Evolutionary conservation across 2,329 filamentous ascomycete species (phyloP), one percentile per base, ranked within the genome.

Genomic region (Xylaria sp.): DNA sequence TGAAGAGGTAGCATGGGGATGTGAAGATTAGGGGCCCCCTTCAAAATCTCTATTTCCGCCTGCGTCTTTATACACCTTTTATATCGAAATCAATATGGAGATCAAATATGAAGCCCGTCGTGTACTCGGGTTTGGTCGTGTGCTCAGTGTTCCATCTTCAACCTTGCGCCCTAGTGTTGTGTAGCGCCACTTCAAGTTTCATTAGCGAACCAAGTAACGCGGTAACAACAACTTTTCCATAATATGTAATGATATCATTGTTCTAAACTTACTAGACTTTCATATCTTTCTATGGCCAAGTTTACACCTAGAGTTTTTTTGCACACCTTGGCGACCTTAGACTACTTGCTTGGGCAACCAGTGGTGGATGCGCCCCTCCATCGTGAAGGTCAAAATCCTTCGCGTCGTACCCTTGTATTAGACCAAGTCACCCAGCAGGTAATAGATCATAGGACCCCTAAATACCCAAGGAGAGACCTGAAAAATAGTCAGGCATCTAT

Each of bases 361-460:
- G n/a, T n/a, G 3, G n/a, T n/a, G 25, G 13, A 18, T 12, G n/a
- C 7, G 28, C 28, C 52, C 12, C 52, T 37, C 18, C 52, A 23
- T 56, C 52, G 52, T 56, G 6, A 39, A 39, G 23, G 52, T 56
- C 9, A 56, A 23, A 56, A 56, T 39, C 34, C 52, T 56, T 56
- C 32, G 32, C 18, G 18, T 12, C 18, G 51, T 25, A 37, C 20
- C 52, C 32, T n/a, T 54, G 13, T 13, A 34, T 34, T 34, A 6
- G 51, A 25, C 9, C 28, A 7, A n/a, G 20, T 48, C 20, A 6
- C 44, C 44, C 20, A 48, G 44, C 18, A 9, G 3, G 44, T 48
- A n/a, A 48, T 18, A 48, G 7, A 8, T 48, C 44, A 8, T 2
- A 20, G 18, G 13, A 13, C 5, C 13, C 32, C 39, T 2, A 13